Conservation (phyloP, 768 basidiomycete species). For the Cystobasidium onofrii region DNA sequence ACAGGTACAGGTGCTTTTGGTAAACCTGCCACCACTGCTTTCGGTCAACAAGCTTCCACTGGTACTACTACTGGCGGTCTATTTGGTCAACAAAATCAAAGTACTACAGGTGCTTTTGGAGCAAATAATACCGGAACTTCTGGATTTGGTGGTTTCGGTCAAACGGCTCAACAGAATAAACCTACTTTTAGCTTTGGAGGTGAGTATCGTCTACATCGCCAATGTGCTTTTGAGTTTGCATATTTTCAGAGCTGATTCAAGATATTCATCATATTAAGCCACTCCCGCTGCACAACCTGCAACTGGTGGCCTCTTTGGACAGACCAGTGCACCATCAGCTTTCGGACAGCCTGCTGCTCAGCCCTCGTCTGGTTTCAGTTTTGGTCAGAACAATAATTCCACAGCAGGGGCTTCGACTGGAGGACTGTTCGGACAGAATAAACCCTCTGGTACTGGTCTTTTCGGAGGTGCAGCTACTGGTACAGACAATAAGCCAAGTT, state of each 20-base stretch:
- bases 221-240: no score
- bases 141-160: constrained; percentile 26
- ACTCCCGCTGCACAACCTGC: constrained; percentile 1
- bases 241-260: no score
- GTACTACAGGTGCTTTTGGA: constrained; percentile 33
- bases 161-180: neutral
- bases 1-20: constrained; percentile 29
- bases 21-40: constrained; percentile 5
- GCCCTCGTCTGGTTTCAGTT: neutral
- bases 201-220: neutral
- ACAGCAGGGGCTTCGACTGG: neutral
- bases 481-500: constrained; percentile 4
- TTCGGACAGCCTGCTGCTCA: constrained; percentile 19
- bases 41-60: neutral
- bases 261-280: neutral
- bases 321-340: neutral
- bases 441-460: constrained; percentile 10
- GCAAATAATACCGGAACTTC: constrained; percentile 15
- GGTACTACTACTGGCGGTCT: constrained; percentile 17
- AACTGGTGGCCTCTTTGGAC: constrained; percentile 38
- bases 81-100: constrained; percentile 11
- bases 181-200: constrained; percentile 14
- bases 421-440: constrained; percentile 21
- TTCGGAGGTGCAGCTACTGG: neutral
- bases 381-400: neutral